phyloP scores from a whole-genome alignment of 2,329 filamentous ascomycete genomes.

The Aspergillus persii region DNA sequence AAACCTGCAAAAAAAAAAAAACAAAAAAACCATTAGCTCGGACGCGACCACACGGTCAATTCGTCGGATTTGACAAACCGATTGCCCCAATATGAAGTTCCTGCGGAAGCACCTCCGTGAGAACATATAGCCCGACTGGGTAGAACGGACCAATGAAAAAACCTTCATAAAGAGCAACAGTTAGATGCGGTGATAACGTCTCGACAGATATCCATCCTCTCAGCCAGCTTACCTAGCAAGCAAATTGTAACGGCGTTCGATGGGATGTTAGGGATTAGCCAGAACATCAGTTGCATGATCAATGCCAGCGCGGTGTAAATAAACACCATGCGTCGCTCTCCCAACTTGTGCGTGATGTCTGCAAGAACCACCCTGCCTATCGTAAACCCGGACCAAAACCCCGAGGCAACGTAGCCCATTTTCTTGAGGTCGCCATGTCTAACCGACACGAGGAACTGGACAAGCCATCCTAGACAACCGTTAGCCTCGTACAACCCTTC shows the following conservation, averaged over 20 bases:
- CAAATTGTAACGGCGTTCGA: constrained; percentile 24
- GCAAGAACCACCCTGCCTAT: constrained; percentile 21
- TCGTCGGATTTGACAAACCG: constrained; percentile 11
- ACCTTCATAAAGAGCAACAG: constrained; percentile 8
- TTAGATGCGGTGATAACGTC: not conserved
- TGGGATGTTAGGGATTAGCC: constrained; percentile 21
- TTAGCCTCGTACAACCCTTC: not conserved
- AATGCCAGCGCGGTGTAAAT: constrained; percentile 20
- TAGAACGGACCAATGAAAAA: constrained; percentile 28
- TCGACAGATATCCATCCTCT: not conserved
- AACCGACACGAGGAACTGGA: constrained; percentile 23
- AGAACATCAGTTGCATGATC: constrained; percentile 22
- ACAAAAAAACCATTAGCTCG: not conserved
- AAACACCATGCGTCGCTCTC: constrained; percentile 24
- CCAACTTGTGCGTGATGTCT: constrained; percentile 23
- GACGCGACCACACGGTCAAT: not conserved
- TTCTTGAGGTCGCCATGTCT: constrained; percentile 22
- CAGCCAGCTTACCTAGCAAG: constrained; percentile 17
- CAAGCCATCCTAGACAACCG: constrained; percentile 19
- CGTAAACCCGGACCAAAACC: constrained; percentile 24
- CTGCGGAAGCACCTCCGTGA: constrained; percentile 21
- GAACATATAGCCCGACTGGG: constrained; percentile 24
- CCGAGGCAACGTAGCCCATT: constrained; percentile 25
- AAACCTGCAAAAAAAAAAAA: constrained; percentile 22
- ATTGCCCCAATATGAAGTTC: constrained; percentile 24